phyloP scores from a whole-genome alignment of 1,139 yeast genomes.

The Yamadazyma diddensiae region DNA sequence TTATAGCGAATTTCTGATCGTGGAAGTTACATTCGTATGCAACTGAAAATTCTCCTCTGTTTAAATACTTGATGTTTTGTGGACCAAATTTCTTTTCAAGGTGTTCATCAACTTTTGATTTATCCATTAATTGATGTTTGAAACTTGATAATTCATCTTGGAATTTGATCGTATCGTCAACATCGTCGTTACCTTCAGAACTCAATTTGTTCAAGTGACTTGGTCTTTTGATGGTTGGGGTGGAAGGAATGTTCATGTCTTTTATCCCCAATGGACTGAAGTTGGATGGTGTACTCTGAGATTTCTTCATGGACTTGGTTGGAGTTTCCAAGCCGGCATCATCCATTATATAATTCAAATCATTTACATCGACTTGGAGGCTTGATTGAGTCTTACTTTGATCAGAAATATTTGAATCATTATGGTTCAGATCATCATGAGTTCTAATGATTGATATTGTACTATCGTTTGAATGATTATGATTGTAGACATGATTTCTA shows the following conservation, averaged over 20 bases:
- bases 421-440: slow-evolving; percentile 7
- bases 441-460: slow-evolving; percentile 36
- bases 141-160: slow-evolving; percentile 1
- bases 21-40: slow-evolving; percentile 77
- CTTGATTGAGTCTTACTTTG: slow-evolving; percentile 1
- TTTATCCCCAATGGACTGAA: slow-evolving; percentile 26
- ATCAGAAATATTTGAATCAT: background rate
- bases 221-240: slow-evolving; percentile 10
- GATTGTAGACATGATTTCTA: slow-evolving; percentile 21
- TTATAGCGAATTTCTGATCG: slow-evolving; percentile 75
- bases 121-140: slow-evolving; percentile 6
- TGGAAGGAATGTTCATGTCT: slow-evolving; percentile 12
- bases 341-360: slow-evolving; percentile 12
- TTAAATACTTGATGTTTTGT: slow-evolving; percentile 64
- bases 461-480: slow-evolving; percentile 23
- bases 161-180: background rate
- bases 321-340: slow-evolving; percentile 40
- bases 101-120: slow-evolving; percentile 49
- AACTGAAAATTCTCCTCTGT: slow-evolving; percentile 84
- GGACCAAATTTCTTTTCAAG: slow-evolving; percentile 64
- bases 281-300: slow-evolving; percentile 31
- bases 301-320: slow-evolving; percentile 36
- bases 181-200: background rate
- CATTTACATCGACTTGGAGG: slow-evolving; percentile 6
- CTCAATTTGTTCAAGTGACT: background rate